Conservation (phyloP, 2,329 filamentous ascomycete species). For the Talaromyces sp. region DNA sequence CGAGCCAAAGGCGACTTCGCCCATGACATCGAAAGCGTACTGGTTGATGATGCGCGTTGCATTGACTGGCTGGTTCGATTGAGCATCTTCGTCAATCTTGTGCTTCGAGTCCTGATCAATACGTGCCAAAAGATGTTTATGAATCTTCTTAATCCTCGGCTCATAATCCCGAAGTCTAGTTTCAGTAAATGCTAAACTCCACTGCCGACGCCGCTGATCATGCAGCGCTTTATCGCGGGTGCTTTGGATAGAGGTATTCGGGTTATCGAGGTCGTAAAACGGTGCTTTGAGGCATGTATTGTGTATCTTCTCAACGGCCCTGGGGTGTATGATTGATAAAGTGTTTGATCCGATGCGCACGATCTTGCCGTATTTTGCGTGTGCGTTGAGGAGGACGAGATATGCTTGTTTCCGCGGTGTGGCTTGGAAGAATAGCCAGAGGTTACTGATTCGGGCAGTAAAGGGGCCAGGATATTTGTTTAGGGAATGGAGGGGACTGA, state of each 20-base stretch:
- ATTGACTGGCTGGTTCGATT: slow-evolving; percentile 27
- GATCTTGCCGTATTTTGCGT: slow-evolving; percentile 37
- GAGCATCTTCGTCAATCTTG: neutral
- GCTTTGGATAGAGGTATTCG: slow-evolving; percentile 39
- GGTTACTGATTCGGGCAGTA: slow-evolving; percentile 31
- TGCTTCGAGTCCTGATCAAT: slow-evolving; percentile 7
- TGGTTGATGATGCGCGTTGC: slow-evolving; percentile 42
- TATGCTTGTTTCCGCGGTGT: slow-evolving; percentile 23
- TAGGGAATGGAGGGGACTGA: slow-evolving; percentile 12
- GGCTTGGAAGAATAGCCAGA: slow-evolving; percentile 31
- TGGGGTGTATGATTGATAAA: slow-evolving; percentile 37
- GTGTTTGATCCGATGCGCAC: slow-evolving; percentile 37
- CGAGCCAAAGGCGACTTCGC: slow-evolving; percentile 45
- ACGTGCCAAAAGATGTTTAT: slow-evolving; percentile 30
- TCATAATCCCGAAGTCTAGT: slow-evolving; percentile 44
- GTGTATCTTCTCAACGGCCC: slow-evolving; percentile 40
- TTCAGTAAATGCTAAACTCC: slow-evolving; percentile 44
- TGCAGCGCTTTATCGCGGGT: slow-evolving; percentile 38
- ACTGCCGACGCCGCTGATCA: slow-evolving; percentile 40
- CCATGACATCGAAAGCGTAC: slow-evolving; percentile 50
- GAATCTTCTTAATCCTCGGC: slow-evolving; percentile 35
- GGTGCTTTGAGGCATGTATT: slow-evolving; percentile 41
- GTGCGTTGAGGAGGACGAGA: slow-evolving; percentile 30
- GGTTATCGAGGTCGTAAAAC: slow-evolving; percentile 42
- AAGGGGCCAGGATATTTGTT: slow-evolving; percentile 29